Percentiles rank a stretch among this genome's conserved stretches.
Evolutionary conservation across 345 rosid species (phyloP).

Genomic region (Salix exigua): DNA sequence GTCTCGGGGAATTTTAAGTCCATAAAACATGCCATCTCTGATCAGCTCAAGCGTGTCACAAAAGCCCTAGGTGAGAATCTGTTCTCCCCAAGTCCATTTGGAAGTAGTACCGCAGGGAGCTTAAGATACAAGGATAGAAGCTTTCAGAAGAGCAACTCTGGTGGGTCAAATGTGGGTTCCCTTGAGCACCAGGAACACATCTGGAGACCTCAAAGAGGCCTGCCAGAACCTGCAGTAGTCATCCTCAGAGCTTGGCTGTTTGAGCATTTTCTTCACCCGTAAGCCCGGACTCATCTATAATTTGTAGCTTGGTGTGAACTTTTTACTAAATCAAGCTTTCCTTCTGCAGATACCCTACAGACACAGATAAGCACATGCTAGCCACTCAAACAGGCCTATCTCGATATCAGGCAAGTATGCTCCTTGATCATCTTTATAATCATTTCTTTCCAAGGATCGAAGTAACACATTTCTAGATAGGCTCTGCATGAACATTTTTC

Average conservation of each 20-base stretch:
- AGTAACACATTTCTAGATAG: neutral
- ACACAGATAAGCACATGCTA: conserved; percentile 57
- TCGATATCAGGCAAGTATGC: conserved; percentile 48
- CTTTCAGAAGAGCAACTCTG: conserved; percentile 31
- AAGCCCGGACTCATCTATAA: conserved; percentile 6
- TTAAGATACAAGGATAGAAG: conserved; percentile 27
- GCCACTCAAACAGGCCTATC: conserved; percentile 60
- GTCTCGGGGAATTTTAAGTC: conserved; percentile 45
- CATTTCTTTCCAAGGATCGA: neutral
- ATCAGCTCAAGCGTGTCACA: conserved; percentile 38
- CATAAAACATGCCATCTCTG: conserved; percentile 39
- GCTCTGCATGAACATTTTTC: neutral
- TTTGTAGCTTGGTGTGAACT: neutral
- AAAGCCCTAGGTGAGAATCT: conserved; percentile 39
- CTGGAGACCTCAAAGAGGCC: conserved; percentile 71
- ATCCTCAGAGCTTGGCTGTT: conserved; percentile 63
- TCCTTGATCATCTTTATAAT: neutral
- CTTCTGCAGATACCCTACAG: conserved; percentile 52
- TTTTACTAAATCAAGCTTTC: conserved; percentile 1
- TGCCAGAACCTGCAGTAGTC: conserved; percentile 57
- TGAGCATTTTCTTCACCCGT: conserved; percentile 82
- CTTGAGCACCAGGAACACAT: conserved; percentile 50
- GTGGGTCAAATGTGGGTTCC: conserved; percentile 35
- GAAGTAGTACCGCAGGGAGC: conserved; percentile 29
- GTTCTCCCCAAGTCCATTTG: conserved; percentile 18